Conservation (phyloP, 305 asterid genomes). For the Fraxinus platypoda region DNA sequence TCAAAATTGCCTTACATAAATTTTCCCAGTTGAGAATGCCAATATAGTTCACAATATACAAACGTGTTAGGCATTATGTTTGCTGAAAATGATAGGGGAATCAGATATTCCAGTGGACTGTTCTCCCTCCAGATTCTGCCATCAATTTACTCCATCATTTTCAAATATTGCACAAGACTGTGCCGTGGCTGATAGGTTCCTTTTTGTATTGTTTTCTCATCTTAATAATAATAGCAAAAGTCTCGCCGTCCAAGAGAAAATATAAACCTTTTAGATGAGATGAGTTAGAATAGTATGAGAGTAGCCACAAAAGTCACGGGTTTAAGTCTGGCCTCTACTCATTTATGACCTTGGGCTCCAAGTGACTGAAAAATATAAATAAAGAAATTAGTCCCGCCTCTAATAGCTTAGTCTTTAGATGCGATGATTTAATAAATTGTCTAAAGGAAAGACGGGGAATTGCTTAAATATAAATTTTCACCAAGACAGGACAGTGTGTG, state of each 20-base stretch:
- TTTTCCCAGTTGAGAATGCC: background rate
- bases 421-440: background rate
- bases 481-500: background rate
- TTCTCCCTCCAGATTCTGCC: background rate
- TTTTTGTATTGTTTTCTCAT: background rate
- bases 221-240: background rate
- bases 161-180: background rate
- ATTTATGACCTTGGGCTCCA: background rate
- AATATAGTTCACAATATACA: background rate
- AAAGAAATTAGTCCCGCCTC: background rate
- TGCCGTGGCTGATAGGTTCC: background rate
- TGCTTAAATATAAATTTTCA: background rate
- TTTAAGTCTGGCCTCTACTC: background rate
- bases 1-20: slow-evolving; percentile 26
- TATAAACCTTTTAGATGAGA: background rate
- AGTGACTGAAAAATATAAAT: background rate
- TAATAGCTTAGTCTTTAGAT: background rate
- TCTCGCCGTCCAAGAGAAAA: background rate
- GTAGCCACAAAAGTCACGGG: background rate
- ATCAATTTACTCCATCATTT: background rate
- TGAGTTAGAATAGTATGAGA: background rate
- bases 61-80: background rate
- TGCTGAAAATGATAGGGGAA: background rate
- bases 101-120: background rate
- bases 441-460: background rate